Evolutionary conservation across 352 stramenopile species (phyloP).

Genomic region (Pythium dissimile): DNA sequence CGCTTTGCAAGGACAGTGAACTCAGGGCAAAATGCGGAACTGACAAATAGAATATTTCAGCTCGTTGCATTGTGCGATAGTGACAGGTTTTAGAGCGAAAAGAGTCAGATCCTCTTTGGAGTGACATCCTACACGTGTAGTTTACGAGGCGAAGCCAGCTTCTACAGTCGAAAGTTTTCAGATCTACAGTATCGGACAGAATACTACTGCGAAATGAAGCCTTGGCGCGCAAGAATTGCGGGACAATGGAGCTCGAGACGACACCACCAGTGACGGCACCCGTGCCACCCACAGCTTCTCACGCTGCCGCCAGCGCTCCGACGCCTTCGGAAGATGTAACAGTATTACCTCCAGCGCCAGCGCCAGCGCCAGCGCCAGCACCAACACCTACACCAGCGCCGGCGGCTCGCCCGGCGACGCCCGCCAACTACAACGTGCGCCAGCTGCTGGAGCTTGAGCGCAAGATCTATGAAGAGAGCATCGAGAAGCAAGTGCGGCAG

Average conservation of each 20-base stretch:
- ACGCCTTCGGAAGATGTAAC: background rate
- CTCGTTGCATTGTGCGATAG: conserved; percentile 9
- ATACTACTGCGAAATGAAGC: background rate
- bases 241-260: background rate
- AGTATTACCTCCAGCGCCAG: background rate
- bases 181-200: conserved; percentile 1
- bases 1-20: too few species aligned
- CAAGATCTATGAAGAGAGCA: conserved; percentile 82
- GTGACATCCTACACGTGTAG: too few species aligned
- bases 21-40: too few species aligned
- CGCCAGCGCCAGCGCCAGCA: background rate
- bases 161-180: conserved; percentile 2
- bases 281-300: background rate
- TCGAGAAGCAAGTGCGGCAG: conserved; percentile 53
- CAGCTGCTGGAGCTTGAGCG: conserved; percentile 78
- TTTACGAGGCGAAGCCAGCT: background rate
- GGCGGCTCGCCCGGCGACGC: background rate
- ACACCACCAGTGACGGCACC: background rate
- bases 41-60: too few species aligned
- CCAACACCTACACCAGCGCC: background rate
- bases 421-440: conserved; percentile 47
- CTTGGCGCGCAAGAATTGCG: background rate
- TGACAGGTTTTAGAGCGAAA: background rate
- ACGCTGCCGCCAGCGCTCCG: background rate
- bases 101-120: too few species aligned